phyloP scores from a whole-genome alignment of 495 filamentous ascomycete genomes.

The Penicillium angulare region DNA sequence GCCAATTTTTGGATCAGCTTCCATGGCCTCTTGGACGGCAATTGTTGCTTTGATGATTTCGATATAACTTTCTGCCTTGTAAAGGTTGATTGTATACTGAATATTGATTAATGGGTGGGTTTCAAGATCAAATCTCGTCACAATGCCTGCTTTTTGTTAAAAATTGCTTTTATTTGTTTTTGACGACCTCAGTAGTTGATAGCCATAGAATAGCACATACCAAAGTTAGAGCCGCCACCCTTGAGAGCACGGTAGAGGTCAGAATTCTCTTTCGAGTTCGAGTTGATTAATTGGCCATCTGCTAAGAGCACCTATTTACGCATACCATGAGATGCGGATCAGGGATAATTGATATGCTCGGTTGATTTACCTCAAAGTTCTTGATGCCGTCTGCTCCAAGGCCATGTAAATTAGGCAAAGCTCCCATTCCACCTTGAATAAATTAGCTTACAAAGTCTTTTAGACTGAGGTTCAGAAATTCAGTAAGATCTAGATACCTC shows the following conservation, averaged over 20 bases:
- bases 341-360: too few relatives aligned
- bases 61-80: background rate
- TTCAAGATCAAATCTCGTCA: background rate
- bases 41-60: background rate
- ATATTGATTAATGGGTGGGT: background rate
- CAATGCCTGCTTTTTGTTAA: background rate
- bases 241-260: background rate
- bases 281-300: background rate
- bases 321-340: background rate
- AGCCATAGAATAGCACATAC: too few relatives aligned
- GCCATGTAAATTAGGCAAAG: background rate
- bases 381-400: background rate
- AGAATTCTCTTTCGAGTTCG: background rate
- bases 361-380: background rate
- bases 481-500: background rate
- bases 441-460: background rate
- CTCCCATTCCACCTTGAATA: background rate
- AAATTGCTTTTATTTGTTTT: too few relatives aligned
- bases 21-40: background rate
- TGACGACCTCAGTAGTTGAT: too few relatives aligned
- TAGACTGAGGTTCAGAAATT: background rate
- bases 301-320: background rate
- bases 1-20: background rate
- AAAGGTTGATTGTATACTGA: background rate
- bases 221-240: background rate